Evolutionary conservation across 2,329 filamentous ascomycete genomes (phyloP).

Genomic region (Knufia petricola): DNA sequence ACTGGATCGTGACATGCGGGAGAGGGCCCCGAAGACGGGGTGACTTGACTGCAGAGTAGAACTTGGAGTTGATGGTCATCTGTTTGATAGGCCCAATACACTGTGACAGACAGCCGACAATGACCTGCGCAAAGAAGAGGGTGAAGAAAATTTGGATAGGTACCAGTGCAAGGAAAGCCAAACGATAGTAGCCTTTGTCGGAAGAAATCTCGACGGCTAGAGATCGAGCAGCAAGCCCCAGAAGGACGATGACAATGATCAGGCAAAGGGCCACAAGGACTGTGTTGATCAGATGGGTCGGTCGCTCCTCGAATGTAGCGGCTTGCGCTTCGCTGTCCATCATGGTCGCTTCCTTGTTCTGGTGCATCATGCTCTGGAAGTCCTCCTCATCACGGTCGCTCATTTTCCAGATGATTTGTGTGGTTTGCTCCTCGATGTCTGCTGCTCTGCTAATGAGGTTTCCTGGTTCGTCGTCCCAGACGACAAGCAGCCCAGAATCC

Average conservation of each 20-base stretch:
- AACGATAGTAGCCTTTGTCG: conserved; percentile 52
- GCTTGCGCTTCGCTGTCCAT: conserved; percentile 63
- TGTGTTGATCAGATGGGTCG: conserved; percentile 61
- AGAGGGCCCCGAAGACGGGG: conserved; percentile 43
- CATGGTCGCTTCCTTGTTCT: background rate
- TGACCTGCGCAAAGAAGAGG: conserved; percentile 70
- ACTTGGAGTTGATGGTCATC: conserved; percentile 66
- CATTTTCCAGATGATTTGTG: conserved; percentile 65
- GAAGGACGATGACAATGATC: conserved; percentile 52
- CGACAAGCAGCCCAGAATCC: conserved; percentile 59
- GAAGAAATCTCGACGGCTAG: conserved; percentile 59
- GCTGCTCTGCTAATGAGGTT: conserved; percentile 61
- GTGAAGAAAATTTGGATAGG: conserved; percentile 73
- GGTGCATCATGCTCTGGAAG: background rate
- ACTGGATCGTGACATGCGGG: conserved; percentile 62
- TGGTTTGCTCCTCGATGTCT: conserved; percentile 64
- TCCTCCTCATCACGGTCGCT: conserved; percentile 37
- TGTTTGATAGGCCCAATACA: conserved; percentile 67
- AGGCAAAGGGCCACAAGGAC: conserved; percentile 59
- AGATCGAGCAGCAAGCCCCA: conserved; percentile 61
- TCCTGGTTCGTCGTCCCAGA: conserved; percentile 73
- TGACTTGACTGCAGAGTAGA: conserved; percentile 60
- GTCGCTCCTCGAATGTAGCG: conserved; percentile 54
- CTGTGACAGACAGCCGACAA: conserved; percentile 65
- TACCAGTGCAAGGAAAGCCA: conserved; percentile 56